Conservation (phyloP, 2,329 filamentous ascomycete genomes). For the Cordyceps pruinosa region DNA sequence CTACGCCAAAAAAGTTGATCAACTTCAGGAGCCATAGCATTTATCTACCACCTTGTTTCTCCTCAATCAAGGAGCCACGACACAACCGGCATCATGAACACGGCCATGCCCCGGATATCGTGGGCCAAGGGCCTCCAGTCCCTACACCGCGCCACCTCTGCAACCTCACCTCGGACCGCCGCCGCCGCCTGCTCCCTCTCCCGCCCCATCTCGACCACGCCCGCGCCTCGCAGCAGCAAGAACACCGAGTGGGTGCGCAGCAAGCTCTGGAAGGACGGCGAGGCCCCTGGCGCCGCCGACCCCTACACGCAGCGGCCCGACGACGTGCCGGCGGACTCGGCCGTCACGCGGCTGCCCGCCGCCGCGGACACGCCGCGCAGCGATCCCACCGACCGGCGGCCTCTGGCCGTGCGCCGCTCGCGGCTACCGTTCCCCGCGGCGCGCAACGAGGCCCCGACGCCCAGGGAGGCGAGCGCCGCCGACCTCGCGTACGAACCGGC, state of each 20-base stretch:
- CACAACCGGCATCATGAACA: slow-evolving; percentile 11
- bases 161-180: slow-evolving; percentile 18
- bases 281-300: slow-evolving; percentile 32
- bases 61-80: not conserved
- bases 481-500: slow-evolving; percentile 42
- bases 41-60: not conserved
- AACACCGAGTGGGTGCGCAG: slow-evolving; percentile 33
- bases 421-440: slow-evolving; percentile 27
- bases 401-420: slow-evolving; percentile 22
- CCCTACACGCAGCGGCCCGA: slow-evolving; percentile 29
- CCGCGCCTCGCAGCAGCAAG: slow-evolving; percentile 22
- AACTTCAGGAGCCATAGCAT: slow-evolving; percentile 2
- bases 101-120: slow-evolving; percentile 37
- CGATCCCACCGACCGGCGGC: slow-evolving; percentile 16
- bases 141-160: slow-evolving; percentile 20
- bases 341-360: slow-evolving; percentile 23
- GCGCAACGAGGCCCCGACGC: slow-evolving; percentile 27
- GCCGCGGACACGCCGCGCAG: slow-evolving; percentile 24
- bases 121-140: slow-evolving; percentile 28
- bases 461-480: slow-evolving; percentile 24
- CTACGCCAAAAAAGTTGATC: slow-evolving; percentile 9
- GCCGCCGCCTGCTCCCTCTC: slow-evolving; percentile 21
- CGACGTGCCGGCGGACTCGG: slow-evolving; percentile 20
- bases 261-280: slow-evolving; percentile 32
- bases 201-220: slow-evolving; percentile 30